Percentiles rank a stretch among this genome's conserved stretches.
These are phyloP conservation scores for Quillaja saponaria DNA, from an alignment of 306 rosid species.

Conservation along the genomic window DNA sequence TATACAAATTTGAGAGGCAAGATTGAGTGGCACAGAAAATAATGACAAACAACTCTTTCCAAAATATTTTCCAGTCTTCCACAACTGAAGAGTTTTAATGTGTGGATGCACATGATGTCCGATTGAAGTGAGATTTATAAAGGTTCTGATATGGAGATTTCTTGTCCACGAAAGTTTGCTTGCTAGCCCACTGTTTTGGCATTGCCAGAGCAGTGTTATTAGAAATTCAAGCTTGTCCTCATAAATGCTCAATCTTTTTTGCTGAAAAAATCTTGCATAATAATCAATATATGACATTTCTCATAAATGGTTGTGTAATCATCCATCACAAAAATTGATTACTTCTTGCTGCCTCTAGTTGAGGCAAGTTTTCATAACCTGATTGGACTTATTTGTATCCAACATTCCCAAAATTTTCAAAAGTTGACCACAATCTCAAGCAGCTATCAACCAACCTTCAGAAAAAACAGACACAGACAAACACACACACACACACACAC, in stretches of 20 bases:
- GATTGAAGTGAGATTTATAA: neutral
- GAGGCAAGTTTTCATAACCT: slow-evolving; percentile 1
- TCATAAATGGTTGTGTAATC: neutral
- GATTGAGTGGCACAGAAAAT: slow-evolving; percentile 7
- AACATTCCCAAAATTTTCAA: too few relatives aligned
- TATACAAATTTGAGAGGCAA: slow-evolving; percentile 7
- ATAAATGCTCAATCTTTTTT: too few relatives aligned
- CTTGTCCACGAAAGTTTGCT: neutral
- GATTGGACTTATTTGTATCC: too few relatives aligned
- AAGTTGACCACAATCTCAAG: neutral
- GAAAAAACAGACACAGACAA: too few relatives aligned
- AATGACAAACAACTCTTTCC: neutral
- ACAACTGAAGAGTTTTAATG: too few relatives aligned
- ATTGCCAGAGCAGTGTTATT: neutral
- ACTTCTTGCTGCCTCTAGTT: neutral
- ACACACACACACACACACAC: too few relatives aligned
- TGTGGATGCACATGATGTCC: slow-evolving; percentile 1
- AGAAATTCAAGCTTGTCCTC: slow-evolving; percentile 2
- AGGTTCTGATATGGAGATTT: too few relatives aligned
- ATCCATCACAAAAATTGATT: slow-evolving; percentile 2
- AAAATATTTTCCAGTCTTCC: neutral
- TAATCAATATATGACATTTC: neutral
- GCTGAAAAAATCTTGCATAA: neutral
- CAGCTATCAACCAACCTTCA: neutral
- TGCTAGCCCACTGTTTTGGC: neutral